These are phyloP conservation scores for Ciborinia camelliae DNA, from an alignment of 2,329 filamentous ascomycete genomes.

Conservation along the genomic window DNA sequence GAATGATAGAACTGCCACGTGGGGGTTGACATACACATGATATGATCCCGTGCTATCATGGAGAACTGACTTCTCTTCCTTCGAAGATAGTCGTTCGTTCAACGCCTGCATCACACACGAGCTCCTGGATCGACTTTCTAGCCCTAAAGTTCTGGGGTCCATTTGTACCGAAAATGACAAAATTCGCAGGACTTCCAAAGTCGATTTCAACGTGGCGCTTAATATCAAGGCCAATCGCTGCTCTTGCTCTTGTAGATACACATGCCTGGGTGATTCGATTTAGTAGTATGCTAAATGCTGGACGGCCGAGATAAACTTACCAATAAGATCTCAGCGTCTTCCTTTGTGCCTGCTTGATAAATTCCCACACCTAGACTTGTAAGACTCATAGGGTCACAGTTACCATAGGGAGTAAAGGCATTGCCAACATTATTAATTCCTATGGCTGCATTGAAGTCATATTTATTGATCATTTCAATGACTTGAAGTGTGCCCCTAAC, in stretches of 20 bases:
- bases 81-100: slow-evolving; percentile 32
- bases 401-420: slow-evolving; percentile 69
- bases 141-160: slow-evolving; percentile 26
- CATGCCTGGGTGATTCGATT: slow-evolving; percentile 31
- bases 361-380: slow-evolving; percentile 62
- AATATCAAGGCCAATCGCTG: slow-evolving; percentile 32
- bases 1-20: slow-evolving; percentile 12
- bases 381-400: slow-evolving; percentile 60
- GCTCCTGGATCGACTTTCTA: slow-evolving; percentile 32
- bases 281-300: slow-evolving; percentile 12
- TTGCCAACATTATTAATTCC: slow-evolving; percentile 72
- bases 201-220: slow-evolving; percentile 24
- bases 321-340: slow-evolving; percentile 57
- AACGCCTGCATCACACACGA: slow-evolving; percentile 34
- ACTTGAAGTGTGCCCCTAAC: slow-evolving; percentile 61
- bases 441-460: slow-evolving; percentile 57
- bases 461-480: slow-evolving; percentile 55
- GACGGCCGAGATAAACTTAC: slow-evolving; percentile 39
- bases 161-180: slow-evolving; percentile 32
- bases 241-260: slow-evolving; percentile 34
- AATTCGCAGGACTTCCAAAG: slow-evolving; percentile 31
- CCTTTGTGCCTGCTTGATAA: slow-evolving; percentile 62
- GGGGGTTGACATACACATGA: background rate
- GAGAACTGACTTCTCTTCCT: slow-evolving; percentile 22
- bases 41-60: background rate